These are phyloP conservation scores for Wickerhamiella pararugosa DNA, from an alignment of 1,139 yeast species.

Conservation along the genomic window DNA sequence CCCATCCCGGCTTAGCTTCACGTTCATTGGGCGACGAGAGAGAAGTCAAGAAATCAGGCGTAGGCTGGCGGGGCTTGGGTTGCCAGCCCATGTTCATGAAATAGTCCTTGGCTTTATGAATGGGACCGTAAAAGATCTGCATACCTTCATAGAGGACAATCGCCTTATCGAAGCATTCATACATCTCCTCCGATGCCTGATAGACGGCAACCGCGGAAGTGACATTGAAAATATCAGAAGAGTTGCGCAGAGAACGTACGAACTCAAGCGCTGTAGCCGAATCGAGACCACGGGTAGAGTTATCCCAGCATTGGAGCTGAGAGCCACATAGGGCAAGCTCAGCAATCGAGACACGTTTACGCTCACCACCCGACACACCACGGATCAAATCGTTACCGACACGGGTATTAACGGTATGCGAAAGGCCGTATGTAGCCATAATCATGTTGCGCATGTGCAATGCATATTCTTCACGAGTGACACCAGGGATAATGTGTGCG, in stretches of 20 bases:
- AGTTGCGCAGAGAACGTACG: constrained; percentile 47
- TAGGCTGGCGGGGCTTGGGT: constrained; percentile 64
- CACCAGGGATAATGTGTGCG: constrained; percentile 43
- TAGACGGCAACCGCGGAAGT: constrained; percentile 66
- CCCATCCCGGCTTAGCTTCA: constrained; percentile 38
- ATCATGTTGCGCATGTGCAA: constrained; percentile 46
- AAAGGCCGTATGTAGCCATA: constrained; percentile 60
- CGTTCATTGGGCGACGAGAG: constrained; percentile 64
- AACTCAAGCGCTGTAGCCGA: constrained; percentile 69
- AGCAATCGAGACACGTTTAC: constrained; percentile 69
- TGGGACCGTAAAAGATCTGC: constrained; percentile 60
- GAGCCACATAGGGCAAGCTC: constrained; percentile 51
- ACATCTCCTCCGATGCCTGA: constrained; percentile 71
- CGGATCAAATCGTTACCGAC: constrained; percentile 60
- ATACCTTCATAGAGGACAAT: constrained; percentile 60
- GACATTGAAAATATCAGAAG: constrained; percentile 41
- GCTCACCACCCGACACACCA: constrained; percentile 78
- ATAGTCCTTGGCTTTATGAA: constrained; percentile 41
- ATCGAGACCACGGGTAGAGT: constrained; percentile 62
- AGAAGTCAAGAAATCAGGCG: constrained; percentile 71
- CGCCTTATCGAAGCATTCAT: constrained; percentile 60
- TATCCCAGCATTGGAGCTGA: constrained; percentile 57
- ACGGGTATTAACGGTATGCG: constrained; percentile 51
- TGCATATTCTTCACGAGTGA: constrained; percentile 43
- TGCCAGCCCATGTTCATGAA: constrained; percentile 55